Base-by-base conservation (phyloP, 768 basidiomycete genomes). In the Daedaleopsis nitida region DNA sequence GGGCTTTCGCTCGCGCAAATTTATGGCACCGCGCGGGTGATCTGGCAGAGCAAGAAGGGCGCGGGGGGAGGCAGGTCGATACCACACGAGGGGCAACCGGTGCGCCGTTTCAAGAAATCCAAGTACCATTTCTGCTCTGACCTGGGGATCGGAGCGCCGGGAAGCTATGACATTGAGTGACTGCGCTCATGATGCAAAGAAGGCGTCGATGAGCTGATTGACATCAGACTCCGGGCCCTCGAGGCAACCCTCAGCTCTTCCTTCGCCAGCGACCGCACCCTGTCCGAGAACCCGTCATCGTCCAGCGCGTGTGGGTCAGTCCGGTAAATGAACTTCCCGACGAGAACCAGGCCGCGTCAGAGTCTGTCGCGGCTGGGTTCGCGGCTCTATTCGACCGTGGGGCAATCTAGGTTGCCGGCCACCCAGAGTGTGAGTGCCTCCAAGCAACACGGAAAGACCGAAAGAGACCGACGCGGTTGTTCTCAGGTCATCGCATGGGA, bases 111-210 rank as follows among this genome's bases (percentile, higher is more conserved):
- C 55, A 48, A 62, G 60, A 49, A 62, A 62, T 57, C 50, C 50
- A 39, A 24, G 50, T 48, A 32, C 56, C 49, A 37, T 39, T 50
- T 58, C 50, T 58, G 7, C 34, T 57, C 52, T 62, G 56, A 7
- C 52, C 48, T 52, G 21, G 45, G 52, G 45, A 62, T 62, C 61
- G 61, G 61, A 62, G 61, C 61, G 61, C 61, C 56, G 61, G 51
- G 45, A 32, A 19, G 50, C 52, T 51, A 52, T 62, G 60, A 53
- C 60, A 62, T 51, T 62, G 43, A 57, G 52, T 62, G 55, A 52
- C 60, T 55, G 60, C 55, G 60, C 60, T 43, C 60, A 62, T 62
- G 61, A 62, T 62, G 61, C 56, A 58, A 32, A 62, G 61, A 62
- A 62, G 61, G 21, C 52, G 61, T 54, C 37, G 61, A 58, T 55